phyloP scores from a whole-genome alignment of 768 basidiomycete species.

The Lactarius pseudohatsudake region DNA sequence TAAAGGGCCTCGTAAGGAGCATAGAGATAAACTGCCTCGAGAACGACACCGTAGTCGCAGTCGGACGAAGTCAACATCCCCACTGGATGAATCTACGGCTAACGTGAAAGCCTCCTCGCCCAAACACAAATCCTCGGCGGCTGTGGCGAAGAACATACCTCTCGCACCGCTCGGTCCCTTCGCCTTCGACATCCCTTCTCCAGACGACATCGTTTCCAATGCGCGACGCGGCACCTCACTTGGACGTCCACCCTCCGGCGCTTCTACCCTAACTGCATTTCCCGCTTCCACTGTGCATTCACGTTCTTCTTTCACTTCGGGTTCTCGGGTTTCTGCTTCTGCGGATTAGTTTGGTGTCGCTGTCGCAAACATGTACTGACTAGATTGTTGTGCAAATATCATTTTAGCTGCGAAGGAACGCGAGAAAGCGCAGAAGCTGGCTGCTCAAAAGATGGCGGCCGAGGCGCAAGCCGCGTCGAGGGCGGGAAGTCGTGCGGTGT shows the following conservation, averaged over 20 bases:
- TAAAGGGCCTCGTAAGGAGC: slow-evolving; percentile 28
- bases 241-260: slow-evolving; percentile 34
- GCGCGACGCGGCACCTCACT: slow-evolving; percentile 76
- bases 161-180: slow-evolving; percentile 39
- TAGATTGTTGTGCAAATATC: slow-evolving; percentile 33
- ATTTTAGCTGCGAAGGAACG: slow-evolving; percentile 72
- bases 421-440: slow-evolving; percentile 65
- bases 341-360: slow-evolving; percentile 28
- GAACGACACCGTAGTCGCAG: slow-evolving; percentile 19
- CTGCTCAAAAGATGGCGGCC: slow-evolving; percentile 47
- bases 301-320: slow-evolving; percentile 28
- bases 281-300: slow-evolving; percentile 32
- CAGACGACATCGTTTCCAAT: slow-evolving; percentile 84
- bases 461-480: slow-evolving; percentile 30
- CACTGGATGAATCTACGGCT: slow-evolving; percentile 13
- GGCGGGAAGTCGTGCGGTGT: slow-evolving; percentile 25
- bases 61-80: slow-evolving; percentile 8
- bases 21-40: slow-evolving; percentile 19
- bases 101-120: slow-evolving; percentile 20
- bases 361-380: slow-evolving; percentile 37
- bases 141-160: slow-evolving; percentile 10
- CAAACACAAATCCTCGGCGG: slow-evolving; percentile 19
- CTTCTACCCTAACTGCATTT: slow-evolving; percentile 20
- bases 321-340: slow-evolving; percentile 42
- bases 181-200: slow-evolving; percentile 81